A percentile compares a stretch with the other conserved stretches of the same genome.
Conservation (phyloP, 495 filamentous ascomycete genomes). For the Lasiosphaeriaceae sp. region DNA sequence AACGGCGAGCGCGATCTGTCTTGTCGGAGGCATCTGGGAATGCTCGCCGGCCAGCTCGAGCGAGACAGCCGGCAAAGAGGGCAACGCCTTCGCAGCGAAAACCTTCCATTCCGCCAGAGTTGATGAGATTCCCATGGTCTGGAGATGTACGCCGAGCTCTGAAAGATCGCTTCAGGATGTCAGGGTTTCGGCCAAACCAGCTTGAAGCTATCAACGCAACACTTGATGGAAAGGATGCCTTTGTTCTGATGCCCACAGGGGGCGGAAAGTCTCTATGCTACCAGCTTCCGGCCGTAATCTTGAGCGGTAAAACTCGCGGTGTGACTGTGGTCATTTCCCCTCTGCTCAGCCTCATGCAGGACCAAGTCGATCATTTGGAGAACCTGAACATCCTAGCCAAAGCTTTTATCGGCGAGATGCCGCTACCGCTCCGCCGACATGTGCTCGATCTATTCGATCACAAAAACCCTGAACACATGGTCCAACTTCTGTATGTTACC, state of each 20-base stretch:
- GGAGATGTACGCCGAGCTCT: conserved; percentile 74
- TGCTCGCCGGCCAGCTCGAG: conserved; percentile 19
- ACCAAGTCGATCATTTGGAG: conserved; percentile 80
- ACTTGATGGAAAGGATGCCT: conserved; percentile 77
- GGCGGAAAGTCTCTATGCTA: conserved; percentile 97
- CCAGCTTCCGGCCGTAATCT: conserved; percentile 85
- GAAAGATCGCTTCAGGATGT: conserved; percentile 75
- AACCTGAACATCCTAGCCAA: conserved; percentile 73
- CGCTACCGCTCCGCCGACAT: conserved; percentile 47
- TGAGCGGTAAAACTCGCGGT: conserved; percentile 72
- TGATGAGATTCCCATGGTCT: conserved; percentile 68
- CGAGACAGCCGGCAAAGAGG: conserved; percentile 26
- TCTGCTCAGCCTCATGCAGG: conserved; percentile 90
- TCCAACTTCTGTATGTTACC: conserved; percentile 90
- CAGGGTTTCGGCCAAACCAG: conserved; percentile 85
- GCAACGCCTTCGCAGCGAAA: conserved; percentile 16
- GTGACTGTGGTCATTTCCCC: conserved; percentile 95
- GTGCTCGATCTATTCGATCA: conserved; percentile 60
- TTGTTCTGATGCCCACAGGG: conserved; percentile 96
- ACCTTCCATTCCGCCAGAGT: conserved; percentile 30
- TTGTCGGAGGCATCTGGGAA: conserved; percentile 40
- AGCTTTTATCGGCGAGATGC: conserved; percentile 72
- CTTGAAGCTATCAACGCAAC: conserved; percentile 95
- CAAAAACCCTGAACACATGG: conserved; percentile 57
- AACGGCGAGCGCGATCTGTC: conserved; percentile 22